Conservation (phyloP, 768 basidiomycete genomes). For the Gloeopeniophorella convolvens region DNA sequence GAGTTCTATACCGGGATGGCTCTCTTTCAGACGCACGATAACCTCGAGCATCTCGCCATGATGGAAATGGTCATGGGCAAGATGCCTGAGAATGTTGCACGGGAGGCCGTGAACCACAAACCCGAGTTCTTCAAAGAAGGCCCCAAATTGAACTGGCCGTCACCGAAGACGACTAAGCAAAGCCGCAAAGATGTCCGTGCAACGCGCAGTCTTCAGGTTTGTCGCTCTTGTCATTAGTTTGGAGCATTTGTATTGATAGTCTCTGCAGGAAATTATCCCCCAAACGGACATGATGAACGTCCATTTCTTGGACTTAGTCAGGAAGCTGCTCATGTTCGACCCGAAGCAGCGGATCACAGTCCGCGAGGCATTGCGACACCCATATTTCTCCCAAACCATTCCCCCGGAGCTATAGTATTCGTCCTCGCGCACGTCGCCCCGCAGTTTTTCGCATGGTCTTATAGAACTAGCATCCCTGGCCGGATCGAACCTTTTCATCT, state of each 20-base stretch:
- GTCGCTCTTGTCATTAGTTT: conserved; percentile 25
- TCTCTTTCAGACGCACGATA: conserved; percentile 99
- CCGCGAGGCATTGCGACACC: conserved; percentile 79
- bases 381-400: conserved; percentile 70
- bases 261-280: conserved; percentile 74
- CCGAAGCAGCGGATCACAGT: conserved; percentile 85
- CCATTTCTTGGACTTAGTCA: conserved; percentile 84
- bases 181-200: conserved; percentile 91
- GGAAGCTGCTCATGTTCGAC: conserved; percentile 83
- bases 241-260: background rate
- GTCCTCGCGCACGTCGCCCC: conserved; percentile 4
- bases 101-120: conserved; percentile 69
- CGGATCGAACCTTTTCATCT: conserved; percentile 7
- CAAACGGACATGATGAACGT: conserved; percentile 66
- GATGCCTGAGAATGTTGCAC: conserved; percentile 84
- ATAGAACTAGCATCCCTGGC: conserved; percentile 15
- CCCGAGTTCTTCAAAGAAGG: conserved; percentile 92
- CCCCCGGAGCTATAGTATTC: conserved; percentile 54
- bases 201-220: conserved; percentile 69
- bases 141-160: conserved; percentile 86
- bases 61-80: conserved; percentile 99
- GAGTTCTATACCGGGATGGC: conserved; percentile 98
- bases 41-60: conserved; percentile 98
- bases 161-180: conserved; percentile 78
- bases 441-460: conserved; percentile 9